These are phyloP conservation scores for Pilaira anomala DNA, from an alignment of 192 early-diverging fungal genomes.

Conservation along the genomic window DNA sequence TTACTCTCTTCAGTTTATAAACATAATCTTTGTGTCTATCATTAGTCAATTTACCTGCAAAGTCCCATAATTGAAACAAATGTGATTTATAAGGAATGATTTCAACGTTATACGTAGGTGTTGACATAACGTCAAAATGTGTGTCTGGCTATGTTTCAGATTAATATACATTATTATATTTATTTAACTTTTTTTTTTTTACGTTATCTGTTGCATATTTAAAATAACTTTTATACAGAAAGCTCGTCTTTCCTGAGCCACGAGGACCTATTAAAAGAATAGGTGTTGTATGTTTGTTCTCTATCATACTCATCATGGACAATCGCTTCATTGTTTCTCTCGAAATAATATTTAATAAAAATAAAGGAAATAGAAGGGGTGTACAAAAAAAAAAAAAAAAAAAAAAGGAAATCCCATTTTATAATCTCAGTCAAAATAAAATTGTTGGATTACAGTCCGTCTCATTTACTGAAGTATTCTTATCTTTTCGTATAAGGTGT, in stretches of 20 bases:
- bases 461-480: too few species aligned
- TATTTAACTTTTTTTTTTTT: not conserved
- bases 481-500: too few species aligned
- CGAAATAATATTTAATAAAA: too few species aligned
- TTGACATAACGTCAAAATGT: slow-evolving; percentile 30
- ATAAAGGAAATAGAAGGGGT: too few species aligned
- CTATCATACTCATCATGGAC: too few species aligned
- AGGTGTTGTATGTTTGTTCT: not conserved
- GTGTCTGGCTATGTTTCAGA: slow-evolving; percentile 24
- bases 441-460: too few species aligned
- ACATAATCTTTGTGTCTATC: not conserved
- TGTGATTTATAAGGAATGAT: slow-evolving; percentile 17
- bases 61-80: slow-evolving; percentile 30
- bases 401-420: too few species aligned
- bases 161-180: not conserved
- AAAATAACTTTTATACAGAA: slow-evolving; percentile 37
- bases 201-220: slow-evolving; percentile 25
- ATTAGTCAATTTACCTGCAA: slow-evolving; percentile 22
- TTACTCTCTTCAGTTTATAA: not conserved
- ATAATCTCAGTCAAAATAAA: too few species aligned
- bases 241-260: slow-evolving; percentile 33
- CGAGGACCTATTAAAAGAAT: slow-evolving; percentile 29
- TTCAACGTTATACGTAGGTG: slow-evolving; percentile 30
- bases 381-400: too few species aligned
- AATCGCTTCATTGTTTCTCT: too few species aligned